A percentile compares a stretch with the other conserved stretches of the same genome.
These are phyloP conservation scores for Rugonectria rugulosa DNA, from an alignment of 2,329 filamentous ascomycete genomes.

Conservation along the genomic window DNA sequence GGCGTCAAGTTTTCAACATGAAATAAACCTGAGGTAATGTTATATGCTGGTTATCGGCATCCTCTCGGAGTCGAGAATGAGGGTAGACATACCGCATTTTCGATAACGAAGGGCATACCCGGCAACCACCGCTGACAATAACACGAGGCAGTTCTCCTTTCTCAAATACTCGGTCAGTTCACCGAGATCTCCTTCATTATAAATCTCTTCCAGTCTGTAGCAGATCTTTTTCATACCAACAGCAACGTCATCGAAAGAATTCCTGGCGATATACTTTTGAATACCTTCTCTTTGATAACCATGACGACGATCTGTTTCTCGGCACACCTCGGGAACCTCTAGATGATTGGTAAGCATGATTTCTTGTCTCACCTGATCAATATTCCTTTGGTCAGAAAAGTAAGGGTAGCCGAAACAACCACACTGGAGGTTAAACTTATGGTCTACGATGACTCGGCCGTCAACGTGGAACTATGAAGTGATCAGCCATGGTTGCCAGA, in stretches of 20 bases:
- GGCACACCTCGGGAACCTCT: no score
- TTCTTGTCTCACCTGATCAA: neutral
- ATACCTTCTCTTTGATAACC: no score
- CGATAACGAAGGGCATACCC: conserved; percentile 1
- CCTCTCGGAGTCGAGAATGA: neutral
- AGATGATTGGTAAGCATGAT: no score
- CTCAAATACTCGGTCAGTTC: neutral
- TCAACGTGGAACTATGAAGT: neutral
- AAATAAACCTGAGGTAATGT: neutral
- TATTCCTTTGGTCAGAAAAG: no score
- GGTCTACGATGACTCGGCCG: neutral
- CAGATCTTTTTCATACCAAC: no score
- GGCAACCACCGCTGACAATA: neutral
- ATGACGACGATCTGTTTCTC: no score
- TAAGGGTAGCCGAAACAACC: neutral
- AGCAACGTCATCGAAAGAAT: no score
- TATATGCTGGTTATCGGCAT: neutral
- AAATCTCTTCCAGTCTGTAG: neutral
- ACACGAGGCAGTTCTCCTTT: neutral
- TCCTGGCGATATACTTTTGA: no score
- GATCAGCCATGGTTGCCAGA: neutral
- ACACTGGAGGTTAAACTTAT: neutral
- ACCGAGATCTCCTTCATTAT: neutral
- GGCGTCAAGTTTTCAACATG: neutral
- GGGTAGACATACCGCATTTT: neutral